Evolutionary conservation across 2,329 filamentous ascomycete species (phyloP), one percentile per base, ranked within the genome.

Genomic region (Chaetothyriales sp.): DNA sequence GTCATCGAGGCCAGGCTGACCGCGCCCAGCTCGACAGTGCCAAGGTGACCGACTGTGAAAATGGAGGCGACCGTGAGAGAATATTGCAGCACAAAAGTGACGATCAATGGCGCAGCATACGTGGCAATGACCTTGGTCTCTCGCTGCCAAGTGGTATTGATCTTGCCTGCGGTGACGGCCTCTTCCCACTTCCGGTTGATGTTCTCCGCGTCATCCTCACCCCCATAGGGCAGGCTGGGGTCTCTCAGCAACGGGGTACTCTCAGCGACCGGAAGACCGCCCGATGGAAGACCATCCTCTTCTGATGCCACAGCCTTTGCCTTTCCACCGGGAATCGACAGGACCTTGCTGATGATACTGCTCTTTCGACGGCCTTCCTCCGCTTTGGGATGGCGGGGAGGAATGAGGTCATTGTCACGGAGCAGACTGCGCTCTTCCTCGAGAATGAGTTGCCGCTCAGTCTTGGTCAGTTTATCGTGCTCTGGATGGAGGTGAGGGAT

Each of bases 81-180:
- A 64, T 90, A 90, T 64, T 92, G 86, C 28, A 92, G 72, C 48
- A 88, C 57, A 61, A 89, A 90, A 0, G 85, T 89, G 22, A 82
- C 62, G 53, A 87, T 78, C 48, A 90, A 69, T 1, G 84, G 84
- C 26, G 74, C 71, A 2, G 84, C 82, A 63, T 89, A 89, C 55
- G 76, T 73, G 26, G 76, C 70, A 43, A 96, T 75, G 1, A 88
- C 88, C 69, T 89, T 88, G 43, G 84, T 75, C 71, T 96, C 90
- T 55, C 89, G 80, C 66, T 84, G 82, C 88, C 89, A 96, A 4
- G 87, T 93, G 3, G 89, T 95, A 49, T 83, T 81, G 57, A 96
- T 89, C 62, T 80, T 77, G 9, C 88, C 87, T 0, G 83, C 78
- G 0, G 79, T 76, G 9, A 95, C 84, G 0, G 89, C 90, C 55